Base-by-base conservation (phyloP, 805 yeast genomes). In the Metschnikowia matae region DNA sequence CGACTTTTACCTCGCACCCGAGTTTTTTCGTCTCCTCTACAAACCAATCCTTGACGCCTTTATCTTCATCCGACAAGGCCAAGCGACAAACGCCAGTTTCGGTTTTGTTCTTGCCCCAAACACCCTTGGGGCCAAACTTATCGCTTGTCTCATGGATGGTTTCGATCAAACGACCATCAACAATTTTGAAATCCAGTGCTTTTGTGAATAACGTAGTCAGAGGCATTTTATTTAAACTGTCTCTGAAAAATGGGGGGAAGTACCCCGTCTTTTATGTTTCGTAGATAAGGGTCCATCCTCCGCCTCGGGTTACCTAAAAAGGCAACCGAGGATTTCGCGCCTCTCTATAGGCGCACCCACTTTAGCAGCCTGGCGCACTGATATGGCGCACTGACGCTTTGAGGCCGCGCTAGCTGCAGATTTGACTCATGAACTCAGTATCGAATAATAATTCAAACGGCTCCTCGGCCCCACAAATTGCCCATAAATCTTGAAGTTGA, bases 81-180 rank as follows among this genome's bases (percentile, higher is more conserved):
- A 85, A 66, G 53, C 90, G 71, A 52, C 87, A 78, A 54, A 84
- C 84, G 10, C 90, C 90, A 6, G 88, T 84, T 48, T 84, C 80
- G 3, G 83, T 79, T 4, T 69, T 54, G 31, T 62, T 68, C 0
- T 71, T 60, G 1, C 88, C 88, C 87, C 87, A 83, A 18, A 73
- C 69, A 14, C 79, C 80, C 42, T 80, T 80, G 7, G 87, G 85
- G 5, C 90, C 90, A 67, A 78, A 83, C 42, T 58, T 56, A 40
- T 52, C 48, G 31, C 87, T 79, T 3, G 89, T 83, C 23, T 74
- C 73, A 62, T 84, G 86, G 53, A 84, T 82, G 5, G 88, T 82
- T 18, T 74, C 68, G 51, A 83, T 62, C 48, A 83, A 68, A 47
- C 86, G 53, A 40, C 49, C 48, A 11, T 48, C 33, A 18, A 37